Evolutionary conservation across 371 early-diverging fungal species (phyloP), one percentile per base, ranked within the genome.

Genomic region (Lichtheimia ornata): DNA sequence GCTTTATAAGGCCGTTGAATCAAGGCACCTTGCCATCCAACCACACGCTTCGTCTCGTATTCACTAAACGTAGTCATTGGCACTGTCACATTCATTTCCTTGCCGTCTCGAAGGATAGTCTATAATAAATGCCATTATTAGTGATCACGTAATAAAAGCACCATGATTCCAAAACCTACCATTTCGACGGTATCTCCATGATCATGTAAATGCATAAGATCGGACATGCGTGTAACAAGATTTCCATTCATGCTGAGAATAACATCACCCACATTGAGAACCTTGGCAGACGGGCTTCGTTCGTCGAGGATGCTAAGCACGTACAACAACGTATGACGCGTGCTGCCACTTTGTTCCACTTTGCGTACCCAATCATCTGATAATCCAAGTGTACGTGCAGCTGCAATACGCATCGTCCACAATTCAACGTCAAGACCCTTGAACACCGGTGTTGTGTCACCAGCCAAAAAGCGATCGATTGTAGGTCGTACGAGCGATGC

Each of bases 11-110:
- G 94, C 53, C 66, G 72, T 62, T 92, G 91, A 15, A 94, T 79
- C 28, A 93, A 66, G 0, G 94, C 94, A 15, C 96, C 96, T 11
- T 88, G 88, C 96, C 96, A 96, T 11, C 88, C 76, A 18, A 95
- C 74, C 9, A 93, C 80, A 11, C 83, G 76, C 14, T 75, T 77
- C 9, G 85, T 84, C 40, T 82, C 87, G 25, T 81, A 79, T 15
- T 77, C 84, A 27, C 77, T 67, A 47, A 88, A 68, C n/a, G 66
- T 64, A 5, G 72, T 71, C 11, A 91, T 84, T 7, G 85, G 86
- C 22, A 91, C 85, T 1, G 62, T 47, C 14, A 88, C 49, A 25
- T 66, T 43, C 51, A 82, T 0, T 58, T 71, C 80, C 53, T 75
- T 59, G 44, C 87, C 83, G 45, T 90, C 84, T 15, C 91, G 86